phyloP scores from a whole-genome alignment of 1,284 basidiomycete genomes.

The Naganishia albida region DNA sequence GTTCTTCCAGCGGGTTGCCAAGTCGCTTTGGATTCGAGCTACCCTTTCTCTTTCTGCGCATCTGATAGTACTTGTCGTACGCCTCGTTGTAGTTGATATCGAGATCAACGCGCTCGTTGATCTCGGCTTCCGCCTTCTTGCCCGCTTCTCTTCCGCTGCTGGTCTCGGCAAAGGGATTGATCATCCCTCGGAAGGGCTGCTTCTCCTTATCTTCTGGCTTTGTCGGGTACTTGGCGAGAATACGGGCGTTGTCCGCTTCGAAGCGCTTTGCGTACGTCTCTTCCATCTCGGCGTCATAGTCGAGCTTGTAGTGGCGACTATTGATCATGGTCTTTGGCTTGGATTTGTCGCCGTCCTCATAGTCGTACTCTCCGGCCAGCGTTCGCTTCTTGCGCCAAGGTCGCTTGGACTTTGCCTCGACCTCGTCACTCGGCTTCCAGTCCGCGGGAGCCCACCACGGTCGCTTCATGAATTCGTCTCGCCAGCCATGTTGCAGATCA shows the following conservation, averaged over 20 bases:
- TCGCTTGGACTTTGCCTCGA: neutral
- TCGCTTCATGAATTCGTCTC: conserved; percentile 25
- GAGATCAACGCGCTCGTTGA: conserved; percentile 8
- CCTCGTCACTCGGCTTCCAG: conserved; percentile 8
- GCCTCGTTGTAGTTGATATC: conserved; percentile 6
- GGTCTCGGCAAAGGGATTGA: conserved; percentile 3
- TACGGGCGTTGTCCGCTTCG: conserved; percentile 22
- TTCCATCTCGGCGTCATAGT: conserved; percentile 43
- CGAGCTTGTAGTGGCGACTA: conserved; percentile 28
- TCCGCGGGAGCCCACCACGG: conserved; percentile 32
- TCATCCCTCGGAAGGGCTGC: conserved; percentile 23
- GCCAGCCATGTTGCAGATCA: conserved; percentile 27
- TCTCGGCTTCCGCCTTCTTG: conserved; percentile 8
- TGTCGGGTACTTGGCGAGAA: conserved; percentile 25
- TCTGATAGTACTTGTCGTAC: conserved; percentile 1
- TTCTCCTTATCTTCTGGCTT: conserved; percentile 13
- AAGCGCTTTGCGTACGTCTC: conserved; percentile 37
- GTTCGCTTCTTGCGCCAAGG: conserved; percentile 7
- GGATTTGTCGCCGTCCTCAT: neutral
- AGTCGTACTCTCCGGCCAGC: neutral
- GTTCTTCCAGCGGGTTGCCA: neutral
- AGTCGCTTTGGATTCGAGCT: neutral
- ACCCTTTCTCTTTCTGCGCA: conserved; percentile 3
- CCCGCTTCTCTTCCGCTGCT: neutral
- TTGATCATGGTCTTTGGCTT: conserved; percentile 5